Percentiles rank a stretch among this genome's conserved stretches.
Conservation (phyloP, 352 stramenopile species). For the Pythium biforme region DNA sequence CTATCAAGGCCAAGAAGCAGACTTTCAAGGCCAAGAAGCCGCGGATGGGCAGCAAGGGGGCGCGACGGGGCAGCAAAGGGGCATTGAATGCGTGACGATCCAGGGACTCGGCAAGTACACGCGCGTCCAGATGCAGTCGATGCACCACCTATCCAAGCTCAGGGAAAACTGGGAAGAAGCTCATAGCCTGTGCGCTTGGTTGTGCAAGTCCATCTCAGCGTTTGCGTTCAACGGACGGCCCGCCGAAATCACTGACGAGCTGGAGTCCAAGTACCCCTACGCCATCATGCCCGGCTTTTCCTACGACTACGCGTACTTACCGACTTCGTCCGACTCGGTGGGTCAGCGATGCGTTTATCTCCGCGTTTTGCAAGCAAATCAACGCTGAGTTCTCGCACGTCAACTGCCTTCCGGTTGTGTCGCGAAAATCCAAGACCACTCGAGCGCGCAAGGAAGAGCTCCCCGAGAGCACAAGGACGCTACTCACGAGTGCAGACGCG, state of each 20-base stretch:
- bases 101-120: background rate
- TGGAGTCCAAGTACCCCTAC: conserved; percentile 8
- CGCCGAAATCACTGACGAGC: background rate
- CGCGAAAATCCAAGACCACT: background rate
- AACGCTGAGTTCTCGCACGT: background rate
- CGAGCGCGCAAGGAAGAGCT: background rate
- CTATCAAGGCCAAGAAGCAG: too few relatives aligned
- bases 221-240: background rate
- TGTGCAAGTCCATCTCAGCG: background rate
- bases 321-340: background rate
- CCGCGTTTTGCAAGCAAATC: conserved; percentile 1
- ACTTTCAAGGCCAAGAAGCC: background rate
- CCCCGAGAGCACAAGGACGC: background rate
- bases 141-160: background rate
- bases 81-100: background rate
- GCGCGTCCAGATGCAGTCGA: conserved; percentile 1
- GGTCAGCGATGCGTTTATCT: conserved; percentile 3
- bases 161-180: conserved; percentile 7
- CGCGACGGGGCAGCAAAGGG: background rate
- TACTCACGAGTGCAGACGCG: background rate
- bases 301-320: background rate
- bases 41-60: conserved; percentile 1
- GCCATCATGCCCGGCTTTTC: background rate
- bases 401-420: background rate
- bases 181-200: background rate